Conservation (phyloP, 2,329 filamentous ascomycete species). For the Botrytis elliptica region DNA sequence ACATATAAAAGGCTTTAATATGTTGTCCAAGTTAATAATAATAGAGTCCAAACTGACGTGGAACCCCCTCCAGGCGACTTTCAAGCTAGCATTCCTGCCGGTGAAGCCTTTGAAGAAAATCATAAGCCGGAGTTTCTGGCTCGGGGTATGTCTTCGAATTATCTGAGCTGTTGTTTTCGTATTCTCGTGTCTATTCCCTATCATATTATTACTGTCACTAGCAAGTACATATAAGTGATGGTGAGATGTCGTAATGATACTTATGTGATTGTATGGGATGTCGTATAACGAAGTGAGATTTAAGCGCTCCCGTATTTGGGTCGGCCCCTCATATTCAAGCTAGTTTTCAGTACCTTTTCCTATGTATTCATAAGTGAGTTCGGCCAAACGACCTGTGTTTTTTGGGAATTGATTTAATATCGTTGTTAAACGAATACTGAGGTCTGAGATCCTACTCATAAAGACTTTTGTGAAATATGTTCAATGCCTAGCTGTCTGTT, state of each 20-base stretch:
- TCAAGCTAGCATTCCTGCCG: not conserved
- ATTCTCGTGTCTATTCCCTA: not conserved
- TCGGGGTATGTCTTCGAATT: not conserved
- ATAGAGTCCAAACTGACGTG: not conserved
- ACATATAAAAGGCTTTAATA: not conserved
- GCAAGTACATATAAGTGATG: accelerated
- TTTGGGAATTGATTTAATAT: no score
- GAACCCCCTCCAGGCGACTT: not conserved
- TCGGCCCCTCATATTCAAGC: not conserved
- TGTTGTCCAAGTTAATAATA: not conserved
- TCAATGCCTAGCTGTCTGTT: not conserved
- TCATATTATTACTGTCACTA: not conserved
- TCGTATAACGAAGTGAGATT: not conserved
- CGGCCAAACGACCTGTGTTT: no score
- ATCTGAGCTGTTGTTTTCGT: not conserved
- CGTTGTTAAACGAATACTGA: accelerated
- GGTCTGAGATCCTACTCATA: not conserved
- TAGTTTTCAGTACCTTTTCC: not conserved
- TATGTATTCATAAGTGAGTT: not conserved
- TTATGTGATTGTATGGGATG: not conserved
- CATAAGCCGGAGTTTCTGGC: not conserved
- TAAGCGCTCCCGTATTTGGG: accelerated
- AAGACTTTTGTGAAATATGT: not conserved
- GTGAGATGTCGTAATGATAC: not conserved
- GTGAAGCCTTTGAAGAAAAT: not conserved